phyloP scores from a whole-genome alignment of 2,329 filamentous ascomycete species.

The Fusarium chaquense region DNA sequence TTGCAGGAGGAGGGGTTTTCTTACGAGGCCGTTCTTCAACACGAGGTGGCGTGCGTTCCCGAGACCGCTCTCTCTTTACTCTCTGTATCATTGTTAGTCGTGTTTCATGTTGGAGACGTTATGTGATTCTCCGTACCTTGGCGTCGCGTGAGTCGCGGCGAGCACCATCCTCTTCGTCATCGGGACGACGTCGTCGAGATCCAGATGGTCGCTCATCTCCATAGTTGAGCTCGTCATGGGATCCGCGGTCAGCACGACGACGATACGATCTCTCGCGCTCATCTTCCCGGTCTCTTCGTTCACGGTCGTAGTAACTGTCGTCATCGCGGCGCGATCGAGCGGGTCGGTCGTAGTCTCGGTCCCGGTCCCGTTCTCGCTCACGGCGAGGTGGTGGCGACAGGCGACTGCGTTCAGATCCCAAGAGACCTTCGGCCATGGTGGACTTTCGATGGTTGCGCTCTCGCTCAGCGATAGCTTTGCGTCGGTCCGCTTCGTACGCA shows the following conservation, averaged over 20 bases:
- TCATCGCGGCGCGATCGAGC: constrained; percentile 70
- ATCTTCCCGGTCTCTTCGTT: constrained; percentile 87
- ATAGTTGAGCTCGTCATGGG: constrained; percentile 90
- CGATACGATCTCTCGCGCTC: constrained; percentile 91
- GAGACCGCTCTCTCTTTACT: constrained; percentile 67
- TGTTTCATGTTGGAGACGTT: neutral
- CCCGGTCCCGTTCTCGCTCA: constrained; percentile 40
- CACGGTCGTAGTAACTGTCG: constrained; percentile 81
- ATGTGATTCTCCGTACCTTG: constrained; percentile 65
- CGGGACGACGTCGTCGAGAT: constrained; percentile 80
- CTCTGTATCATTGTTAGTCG: constrained; percentile 59
- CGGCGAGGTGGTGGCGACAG: constrained; percentile 53
- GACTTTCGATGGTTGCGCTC: constrained; percentile 93
- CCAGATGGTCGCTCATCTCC: constrained; percentile 77
- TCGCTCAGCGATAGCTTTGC: constrained; percentile 91
- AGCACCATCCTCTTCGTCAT: constrained; percentile 78
- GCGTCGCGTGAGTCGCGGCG: constrained; percentile 74
- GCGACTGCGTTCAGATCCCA: constrained; percentile 65
- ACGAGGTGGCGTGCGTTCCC: constrained; percentile 71
- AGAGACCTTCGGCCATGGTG: constrained; percentile 73
- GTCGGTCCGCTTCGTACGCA: constrained; percentile 93
- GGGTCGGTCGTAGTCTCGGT: constrained; percentile 62
- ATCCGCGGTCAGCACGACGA: constrained; percentile 79
- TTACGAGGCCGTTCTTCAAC: constrained; percentile 65
- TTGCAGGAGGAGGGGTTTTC: constrained; percentile 63